Evolutionary conservation across 129 eudicot genomes (phyloP).

Genomic region (Solidago caesia): DNA sequence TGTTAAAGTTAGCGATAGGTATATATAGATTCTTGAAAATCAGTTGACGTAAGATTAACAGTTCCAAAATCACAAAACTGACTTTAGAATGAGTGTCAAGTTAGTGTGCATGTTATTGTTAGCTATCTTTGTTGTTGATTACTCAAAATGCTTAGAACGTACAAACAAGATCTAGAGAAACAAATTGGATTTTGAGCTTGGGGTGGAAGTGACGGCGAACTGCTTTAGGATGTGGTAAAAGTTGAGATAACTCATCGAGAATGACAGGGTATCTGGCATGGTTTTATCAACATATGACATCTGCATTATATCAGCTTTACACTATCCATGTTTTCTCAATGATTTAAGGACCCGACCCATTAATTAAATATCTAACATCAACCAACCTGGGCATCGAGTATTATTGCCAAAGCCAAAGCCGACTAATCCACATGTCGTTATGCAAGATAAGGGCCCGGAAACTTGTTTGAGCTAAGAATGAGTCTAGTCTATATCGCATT

Average conservation of each 20-base stretch:
- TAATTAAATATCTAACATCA: neutral
- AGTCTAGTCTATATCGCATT: conserved; percentile 28
- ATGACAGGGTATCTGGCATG: too few species aligned
- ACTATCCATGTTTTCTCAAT: neutral
- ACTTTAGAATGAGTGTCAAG: neutral
- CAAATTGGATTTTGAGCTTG: too few species aligned
- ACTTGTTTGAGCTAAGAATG: conserved; percentile 20
- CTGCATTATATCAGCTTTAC: too few species aligned
- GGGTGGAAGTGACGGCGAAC: too few species aligned
- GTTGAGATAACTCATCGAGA: too few species aligned
- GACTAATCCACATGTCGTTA: conserved; percentile 2
- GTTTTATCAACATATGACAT: too few species aligned
- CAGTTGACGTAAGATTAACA: neutral
- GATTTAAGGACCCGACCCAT: conserved; percentile 3
- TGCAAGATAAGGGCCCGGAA: conserved; percentile 5
- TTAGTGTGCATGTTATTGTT: neutral
- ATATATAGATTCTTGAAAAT: neutral
- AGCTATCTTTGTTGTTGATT: too few species aligned
- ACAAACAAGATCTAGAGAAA: too few species aligned
- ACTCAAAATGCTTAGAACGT: too few species aligned
- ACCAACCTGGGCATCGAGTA: neutral
- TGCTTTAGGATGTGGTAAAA: too few species aligned
- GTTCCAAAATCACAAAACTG: neutral
- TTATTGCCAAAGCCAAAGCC: neutral
- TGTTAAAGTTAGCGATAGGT: neutral